Evolutionary conservation across 441 rosid genomes (phyloP).

Genomic region (Gossypium gossypioides): DNA sequence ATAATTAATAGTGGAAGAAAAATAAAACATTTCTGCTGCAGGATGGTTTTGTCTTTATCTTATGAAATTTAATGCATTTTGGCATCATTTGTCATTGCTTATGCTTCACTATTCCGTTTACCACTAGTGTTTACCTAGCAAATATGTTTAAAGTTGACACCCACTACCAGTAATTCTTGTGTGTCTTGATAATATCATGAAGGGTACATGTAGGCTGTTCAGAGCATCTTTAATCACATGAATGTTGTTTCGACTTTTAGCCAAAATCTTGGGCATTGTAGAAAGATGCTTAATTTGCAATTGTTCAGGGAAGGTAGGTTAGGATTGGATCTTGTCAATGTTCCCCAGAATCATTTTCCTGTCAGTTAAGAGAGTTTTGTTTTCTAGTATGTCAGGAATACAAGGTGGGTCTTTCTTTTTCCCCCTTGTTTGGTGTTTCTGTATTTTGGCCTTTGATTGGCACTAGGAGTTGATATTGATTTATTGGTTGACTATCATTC

Average conservation of each 20-base stretch:
- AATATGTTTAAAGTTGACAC: not conserved
- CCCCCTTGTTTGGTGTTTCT: not conserved
- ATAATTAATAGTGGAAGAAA: conserved; percentile 2
- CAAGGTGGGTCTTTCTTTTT: not conserved
- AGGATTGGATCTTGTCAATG: not conserved
- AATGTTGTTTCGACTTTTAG: not conserved
- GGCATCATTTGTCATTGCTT: not conserved
- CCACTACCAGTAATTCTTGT: not conserved
- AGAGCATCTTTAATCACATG: not conserved
- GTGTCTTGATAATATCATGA: not conserved
- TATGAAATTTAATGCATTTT: not conserved
- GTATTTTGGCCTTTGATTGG: conserved; percentile 3
- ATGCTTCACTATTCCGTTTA: not conserved
- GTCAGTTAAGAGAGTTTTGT: not conserved
- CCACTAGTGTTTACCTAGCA: not conserved
- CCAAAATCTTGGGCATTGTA: not conserved
- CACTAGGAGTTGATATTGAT: not conserved
- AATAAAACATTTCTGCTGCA: not conserved
- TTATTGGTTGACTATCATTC: not conserved
- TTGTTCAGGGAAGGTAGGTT: not conserved
- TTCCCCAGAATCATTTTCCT: not conserved
- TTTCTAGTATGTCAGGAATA: not conserved
- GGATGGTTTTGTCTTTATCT: not conserved
- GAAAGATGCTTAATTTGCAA: not conserved
- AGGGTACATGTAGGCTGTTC: not conserved